Evolutionary conservation across 805 yeast species (phyloP), one percentile per base, ranked within the genome.

Genomic region (Kuraishia piskuri): DNA sequence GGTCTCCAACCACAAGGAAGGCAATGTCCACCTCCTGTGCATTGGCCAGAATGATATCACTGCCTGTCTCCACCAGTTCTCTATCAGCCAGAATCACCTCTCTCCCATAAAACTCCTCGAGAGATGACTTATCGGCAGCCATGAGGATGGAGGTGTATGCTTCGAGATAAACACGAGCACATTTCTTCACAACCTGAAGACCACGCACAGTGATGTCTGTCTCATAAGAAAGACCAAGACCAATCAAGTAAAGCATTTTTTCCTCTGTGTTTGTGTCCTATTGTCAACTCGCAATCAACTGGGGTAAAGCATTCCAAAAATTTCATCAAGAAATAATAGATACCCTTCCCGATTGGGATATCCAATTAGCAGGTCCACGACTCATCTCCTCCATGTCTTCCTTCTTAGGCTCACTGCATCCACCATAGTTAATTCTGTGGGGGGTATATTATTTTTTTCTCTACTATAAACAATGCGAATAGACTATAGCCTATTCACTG

Each of bases 191-290:
- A 2, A 85, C 80, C 63, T 92, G 90, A 25, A 94, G 75, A 1
- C 99, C 99, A 61, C 97, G 84, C 17, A 92, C 97, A 0, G 98
- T 91, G 63, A 92, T 90, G 66, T 92, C 99, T 17, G 84, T 74
- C 59, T 83, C 94, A 63, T 90, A 84, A 2, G 97, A 89, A 49
- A 92, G 79, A 2, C 99, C 99, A 53, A 92, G 74, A 14, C 99
- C 99, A 55, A 92, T 82, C 57, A 92, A 78, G 67, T 92, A 94
- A 49, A 92, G 75, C 98, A 94, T 92, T 52, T 53, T 45, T 31
- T 31, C n/a, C n/a, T n/a, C n/a, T n/a, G n/a, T n/a, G n/a, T n/a
- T n/a, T n/a, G n/a, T n/a, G n/a, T n/a, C n/a, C n/a, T n/a, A n/a
- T n/a, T n/a, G n/a, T n/a, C n/a, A n/a, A n/a, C n/a, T n/a, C n/a